These are phyloP conservation scores for Lasiodiplodia hormozganensis DNA, from an alignment of 2,329 filamentous ascomycete species.

Conservation along the genomic window DNA sequence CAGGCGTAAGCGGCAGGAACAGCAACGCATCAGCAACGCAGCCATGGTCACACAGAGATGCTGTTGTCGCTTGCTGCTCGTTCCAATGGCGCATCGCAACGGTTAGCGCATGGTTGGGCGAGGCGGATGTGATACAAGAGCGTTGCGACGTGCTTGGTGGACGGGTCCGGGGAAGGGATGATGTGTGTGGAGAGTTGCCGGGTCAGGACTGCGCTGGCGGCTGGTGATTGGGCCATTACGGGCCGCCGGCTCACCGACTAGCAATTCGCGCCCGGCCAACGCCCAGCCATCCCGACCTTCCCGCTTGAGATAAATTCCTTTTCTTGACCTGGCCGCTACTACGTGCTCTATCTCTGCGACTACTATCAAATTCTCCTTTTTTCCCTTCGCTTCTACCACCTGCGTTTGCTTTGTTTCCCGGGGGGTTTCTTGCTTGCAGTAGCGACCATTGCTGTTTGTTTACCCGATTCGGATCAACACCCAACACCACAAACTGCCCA, in stretches of 20 bases:
- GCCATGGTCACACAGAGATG: not conserved
- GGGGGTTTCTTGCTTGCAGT: not conserved
- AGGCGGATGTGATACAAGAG: not conserved
- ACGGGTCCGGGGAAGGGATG: not conserved
- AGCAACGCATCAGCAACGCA: not conserved
- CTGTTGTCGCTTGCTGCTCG: not conserved
- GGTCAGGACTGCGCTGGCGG: not conserved
- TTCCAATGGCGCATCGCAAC: not conserved
- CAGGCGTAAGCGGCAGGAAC: too few relatives aligned
- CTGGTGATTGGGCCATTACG: not conserved
- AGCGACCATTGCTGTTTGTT: not conserved
- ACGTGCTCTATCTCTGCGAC: not conserved
- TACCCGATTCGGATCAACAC: conserved; percentile 8
- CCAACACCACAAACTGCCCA: not conserved
- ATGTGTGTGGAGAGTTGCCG: not conserved
- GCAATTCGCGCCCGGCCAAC: not conserved
- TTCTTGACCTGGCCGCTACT: not conserved
- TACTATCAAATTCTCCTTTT: not conserved
- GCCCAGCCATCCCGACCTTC: conserved; percentile 1
- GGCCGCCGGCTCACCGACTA: conserved; percentile 2
- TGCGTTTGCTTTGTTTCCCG: not conserved
- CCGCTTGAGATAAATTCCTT: not conserved
- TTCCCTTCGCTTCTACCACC: not conserved
- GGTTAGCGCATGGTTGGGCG: not conserved
- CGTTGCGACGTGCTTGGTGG: not conserved